These are phyloP conservation scores for Phytophthora tubulina DNA, from an alignment of 352 stramenopile genomes.

Conservation along the genomic window DNA sequence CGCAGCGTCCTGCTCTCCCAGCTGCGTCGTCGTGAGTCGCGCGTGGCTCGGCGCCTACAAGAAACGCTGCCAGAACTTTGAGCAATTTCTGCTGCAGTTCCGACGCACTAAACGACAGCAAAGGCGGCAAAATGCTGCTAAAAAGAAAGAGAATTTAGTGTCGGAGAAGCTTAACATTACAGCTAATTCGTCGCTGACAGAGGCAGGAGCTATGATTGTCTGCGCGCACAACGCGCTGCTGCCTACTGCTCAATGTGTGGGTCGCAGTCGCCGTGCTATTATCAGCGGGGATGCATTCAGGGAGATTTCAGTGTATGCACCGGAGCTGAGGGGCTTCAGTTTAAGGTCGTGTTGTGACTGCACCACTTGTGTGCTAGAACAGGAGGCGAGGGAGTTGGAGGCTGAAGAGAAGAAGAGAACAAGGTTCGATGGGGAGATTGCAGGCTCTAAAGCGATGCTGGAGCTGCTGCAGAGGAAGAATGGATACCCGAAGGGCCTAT, in stretches of 20 bases:
- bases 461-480: slow-evolving; percentile 83
- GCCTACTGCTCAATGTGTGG: slow-evolving; percentile 65
- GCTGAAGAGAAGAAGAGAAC: slow-evolving; percentile 58
- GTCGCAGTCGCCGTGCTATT: slow-evolving; percentile 65
- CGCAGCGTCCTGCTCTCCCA: slow-evolving; percentile 39
- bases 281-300: slow-evolving; percentile 56
- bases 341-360: slow-evolving; percentile 67
- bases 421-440: slow-evolving; percentile 76
- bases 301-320: slow-evolving; percentile 64
- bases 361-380: slow-evolving; percentile 59
- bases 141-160: slow-evolving; percentile 32
- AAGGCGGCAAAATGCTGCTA: slow-evolving; percentile 50
- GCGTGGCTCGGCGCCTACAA: slow-evolving; percentile 81
- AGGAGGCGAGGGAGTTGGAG: slow-evolving; percentile 63
- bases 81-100: slow-evolving; percentile 84
- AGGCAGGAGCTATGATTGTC: slow-evolving; percentile 64
- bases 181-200: slow-evolving; percentile 37
- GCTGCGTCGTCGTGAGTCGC: slow-evolving; percentile 72
- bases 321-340: slow-evolving; percentile 66
- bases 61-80: slow-evolving; percentile 73
- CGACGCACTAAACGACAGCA: slow-evolving; percentile 74
- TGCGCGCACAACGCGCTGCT: slow-evolving; percentile 73
- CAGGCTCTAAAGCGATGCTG: slow-evolving; percentile 67
- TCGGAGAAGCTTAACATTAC: slow-evolving; percentile 19
- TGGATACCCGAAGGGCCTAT: slow-evolving; percentile 81